Evolutionary conservation across 179 eudicot genomes (phyloP).

Genomic region (Spinacia oleracea): DNA sequence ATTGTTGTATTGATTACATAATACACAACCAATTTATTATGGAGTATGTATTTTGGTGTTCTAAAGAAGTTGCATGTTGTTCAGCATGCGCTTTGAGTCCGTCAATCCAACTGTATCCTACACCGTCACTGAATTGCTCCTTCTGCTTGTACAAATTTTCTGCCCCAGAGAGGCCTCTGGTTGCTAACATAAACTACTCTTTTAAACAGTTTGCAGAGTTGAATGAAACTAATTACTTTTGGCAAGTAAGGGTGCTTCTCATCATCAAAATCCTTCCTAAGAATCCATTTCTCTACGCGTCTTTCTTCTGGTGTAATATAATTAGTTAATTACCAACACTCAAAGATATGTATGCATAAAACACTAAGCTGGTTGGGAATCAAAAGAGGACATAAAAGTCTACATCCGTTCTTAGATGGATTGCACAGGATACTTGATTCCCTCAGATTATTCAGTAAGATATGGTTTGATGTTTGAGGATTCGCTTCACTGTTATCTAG

Average conservation of each 20-base stretch:
- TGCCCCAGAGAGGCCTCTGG: slow-evolving; percentile 25
- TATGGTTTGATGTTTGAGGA: no score
- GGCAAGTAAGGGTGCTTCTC: slow-evolving; percentile 79
- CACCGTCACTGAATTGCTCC: slow-evolving; percentile 97
- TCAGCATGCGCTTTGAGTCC: slow-evolving; percentile 87
- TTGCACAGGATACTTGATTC: no score
- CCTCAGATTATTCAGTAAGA: no score
- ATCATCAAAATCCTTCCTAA: slow-evolving; percentile 86
- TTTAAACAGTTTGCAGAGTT: background rate
- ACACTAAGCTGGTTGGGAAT: no score
- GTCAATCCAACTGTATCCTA: slow-evolving; percentile 96
- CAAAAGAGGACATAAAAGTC: no score
- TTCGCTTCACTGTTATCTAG: no score
- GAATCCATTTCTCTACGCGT: slow-evolving; percentile 84
- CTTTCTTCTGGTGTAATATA: slow-evolving; percentile 63
- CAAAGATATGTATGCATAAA: no score
- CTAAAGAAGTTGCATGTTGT: slow-evolving; percentile 40
- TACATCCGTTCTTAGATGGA: no score
- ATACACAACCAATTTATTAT: no score
- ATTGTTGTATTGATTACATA: no score
- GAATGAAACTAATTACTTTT: slow-evolving; percentile 41
- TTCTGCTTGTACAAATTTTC: slow-evolving; percentile 94
- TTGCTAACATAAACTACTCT: background rate
- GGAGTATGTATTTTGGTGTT: background rate
- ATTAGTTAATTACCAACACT: no score